These are phyloP conservation scores for Aureobasidium sp. DNA, from an alignment of 2,329 filamentous ascomycete genomes.

Conservation along the genomic window DNA sequence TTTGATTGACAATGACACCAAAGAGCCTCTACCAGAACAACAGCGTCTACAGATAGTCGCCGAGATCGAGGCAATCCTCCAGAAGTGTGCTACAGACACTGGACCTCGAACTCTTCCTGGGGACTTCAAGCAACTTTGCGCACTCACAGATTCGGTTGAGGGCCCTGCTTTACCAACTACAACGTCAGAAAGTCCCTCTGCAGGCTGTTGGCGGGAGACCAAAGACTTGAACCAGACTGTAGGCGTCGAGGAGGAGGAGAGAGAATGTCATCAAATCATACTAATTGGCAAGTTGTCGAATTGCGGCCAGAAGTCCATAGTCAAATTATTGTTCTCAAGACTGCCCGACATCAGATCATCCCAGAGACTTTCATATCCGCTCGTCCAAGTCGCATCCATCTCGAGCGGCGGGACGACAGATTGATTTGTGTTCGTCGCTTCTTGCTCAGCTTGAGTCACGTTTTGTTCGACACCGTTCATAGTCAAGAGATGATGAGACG, in stretches of 20 bases:
- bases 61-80: background rate
- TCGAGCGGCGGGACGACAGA: background rate
- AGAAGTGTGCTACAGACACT: background rate
- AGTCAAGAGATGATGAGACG: too few relatives aligned
- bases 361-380: background rate
- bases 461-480: background rate
- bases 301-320: constrained; percentile 17
- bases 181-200: too few relatives aligned
- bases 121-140: constrained; percentile 1
- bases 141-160: background rate
- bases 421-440: background rate
- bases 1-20: background rate
- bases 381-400: background rate
- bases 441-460: background rate
- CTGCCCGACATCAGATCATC: background rate
- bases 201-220: too few relatives aligned
- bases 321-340: constrained; percentile 1
- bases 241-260: too few relatives aligned
- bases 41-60: background rate
- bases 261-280: too few relatives aligned
- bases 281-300: constrained; percentile 8
- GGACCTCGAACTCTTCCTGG: background rate
- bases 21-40: background rate
- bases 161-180: background rate
- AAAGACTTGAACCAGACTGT: too few relatives aligned